Evolutionary conservation across 495 filamentous ascomycete species (phyloP), one percentile per base, ranked within the genome.

Genomic region (Hypoxylon trugodes): DNA sequence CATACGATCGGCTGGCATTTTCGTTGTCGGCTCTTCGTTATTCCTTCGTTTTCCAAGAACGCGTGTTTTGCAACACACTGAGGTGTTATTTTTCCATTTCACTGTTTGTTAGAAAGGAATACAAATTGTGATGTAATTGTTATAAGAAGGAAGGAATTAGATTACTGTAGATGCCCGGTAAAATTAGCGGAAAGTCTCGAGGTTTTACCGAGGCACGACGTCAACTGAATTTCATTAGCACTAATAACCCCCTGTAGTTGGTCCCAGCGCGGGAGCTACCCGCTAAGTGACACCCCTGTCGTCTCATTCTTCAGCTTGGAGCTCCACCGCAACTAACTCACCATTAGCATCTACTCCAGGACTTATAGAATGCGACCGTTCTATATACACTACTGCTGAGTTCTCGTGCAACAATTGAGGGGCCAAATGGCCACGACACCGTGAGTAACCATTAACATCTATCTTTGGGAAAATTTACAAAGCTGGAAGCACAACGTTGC

Each of bases 1-100:
- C 61, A 83, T 74, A 49, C 79, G 79, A 69, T 83, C 79, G 69
- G 77, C 65, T 15, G 81, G 77, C 79, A 83, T 82, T 25, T 61
- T 69, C 37, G 30, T 49, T 21, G n/a, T 54, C 32, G 45, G 10
- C 32, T 42, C 53, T 12, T 16, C 30, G 4, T 45, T 10, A 16
- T 12, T 16, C n/a, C n/a, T 37, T 22, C 16, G 16, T 22, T 26
- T 13, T 8, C 15, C 10, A 8, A 46, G 24, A 46, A 46, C 42
- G 2, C 26, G 42, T 18, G 42, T 30, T 9, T 25, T 46, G n/a
- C n/a, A n/a, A 30, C 5, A 16, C 42, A 28, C 24, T 2, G 12
- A 9, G 13, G n/a, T 18, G 1, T 10, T 46, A 30, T 46, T 3
- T 2, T 16, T 2, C 24, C 42, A 30, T 28, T 15, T 28, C 42